Evolutionary conservation across 495 filamentous ascomycete genomes (phyloP).

Genomic region (Sordaria brevicollis): DNA sequence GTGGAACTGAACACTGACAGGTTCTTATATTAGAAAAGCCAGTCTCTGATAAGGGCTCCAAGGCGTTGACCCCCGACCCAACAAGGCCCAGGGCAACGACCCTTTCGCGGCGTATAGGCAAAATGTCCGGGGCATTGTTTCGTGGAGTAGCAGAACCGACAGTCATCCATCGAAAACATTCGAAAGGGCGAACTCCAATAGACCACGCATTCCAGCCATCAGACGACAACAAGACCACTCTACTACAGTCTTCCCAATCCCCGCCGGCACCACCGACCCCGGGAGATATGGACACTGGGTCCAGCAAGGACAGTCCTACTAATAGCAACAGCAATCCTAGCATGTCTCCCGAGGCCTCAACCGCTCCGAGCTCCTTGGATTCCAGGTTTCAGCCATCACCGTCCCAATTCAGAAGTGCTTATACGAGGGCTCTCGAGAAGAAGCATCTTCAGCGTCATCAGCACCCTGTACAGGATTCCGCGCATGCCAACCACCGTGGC

Average conservation of each 20-base stretch:
- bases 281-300: conserved; percentile 1
- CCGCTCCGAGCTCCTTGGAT: conserved; percentile 30
- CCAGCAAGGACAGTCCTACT: conserved; percentile 8
- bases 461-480: background rate
- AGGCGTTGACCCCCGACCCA: background rate
- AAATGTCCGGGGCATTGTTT: conserved; percentile 33
- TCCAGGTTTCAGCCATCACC: conserved; percentile 21
- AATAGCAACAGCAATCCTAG: conserved; percentile 3
- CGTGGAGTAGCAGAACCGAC: conserved; percentile 33
- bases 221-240: background rate
- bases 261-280: background rate
- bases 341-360: conserved; percentile 16
- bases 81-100: conserved; percentile 7
- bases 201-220: conserved; percentile 10
- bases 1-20: background rate
- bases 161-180: conserved; percentile 32
- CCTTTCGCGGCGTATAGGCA: conserved; percentile 18
- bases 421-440: conserved; percentile 6
- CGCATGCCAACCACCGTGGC: conserved; percentile 13
- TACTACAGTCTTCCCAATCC: background rate
- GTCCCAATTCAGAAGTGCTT: background rate
- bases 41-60: background rate
- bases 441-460: conserved; percentile 7
- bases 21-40: background rate
- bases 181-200: conserved; percentile 25